These are phyloP conservation scores for Umbelopsis sp. DNA, from an alignment of 192 early-diverging fungal species.

Conservation along the genomic window DNA sequence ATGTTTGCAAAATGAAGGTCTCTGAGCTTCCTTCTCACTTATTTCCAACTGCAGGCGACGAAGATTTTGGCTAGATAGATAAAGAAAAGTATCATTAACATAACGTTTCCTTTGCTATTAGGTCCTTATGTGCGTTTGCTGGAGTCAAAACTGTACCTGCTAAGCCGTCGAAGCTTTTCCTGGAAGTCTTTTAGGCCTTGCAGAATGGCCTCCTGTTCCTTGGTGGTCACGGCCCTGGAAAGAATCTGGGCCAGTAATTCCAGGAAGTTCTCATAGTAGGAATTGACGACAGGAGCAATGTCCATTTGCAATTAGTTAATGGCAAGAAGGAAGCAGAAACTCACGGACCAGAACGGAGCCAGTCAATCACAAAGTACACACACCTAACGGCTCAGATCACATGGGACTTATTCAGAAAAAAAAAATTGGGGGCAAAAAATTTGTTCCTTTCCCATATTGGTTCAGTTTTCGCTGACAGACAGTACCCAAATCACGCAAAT, in stretches of 20 bases:
- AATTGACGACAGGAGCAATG: constrained; percentile 31
- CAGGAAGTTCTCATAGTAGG: constrained; percentile 59
- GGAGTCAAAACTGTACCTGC: constrained; percentile 38
- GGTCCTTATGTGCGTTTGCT: too few species aligned
- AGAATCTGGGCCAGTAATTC: constrained; percentile 62
- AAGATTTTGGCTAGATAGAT: constrained; percentile 46
- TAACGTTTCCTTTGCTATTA: neutral
- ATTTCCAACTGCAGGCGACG: constrained; percentile 42
- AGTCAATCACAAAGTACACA: neutral
- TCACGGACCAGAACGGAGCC: neutral
- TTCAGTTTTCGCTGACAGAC: neutral
- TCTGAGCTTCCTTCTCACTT: constrained; percentile 22
- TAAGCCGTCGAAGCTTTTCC: constrained; percentile 65
- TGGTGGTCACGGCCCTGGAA: constrained; percentile 64
- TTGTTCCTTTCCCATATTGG: neutral
- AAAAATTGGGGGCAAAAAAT: neutral
- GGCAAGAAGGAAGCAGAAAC: neutral
- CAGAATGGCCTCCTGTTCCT: constrained; percentile 65
- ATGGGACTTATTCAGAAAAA: neutral
- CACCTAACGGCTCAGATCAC: neutral
- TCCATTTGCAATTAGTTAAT: neutral
- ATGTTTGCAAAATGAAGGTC: constrained; percentile 54
- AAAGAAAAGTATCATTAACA: constrained; percentile 27
- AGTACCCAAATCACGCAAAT: neutral
- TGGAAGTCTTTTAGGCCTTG: constrained; percentile 61